Conservation (phyloP, 2,329 filamentous ascomycete species). For the Cordyceps sp. region DNA sequence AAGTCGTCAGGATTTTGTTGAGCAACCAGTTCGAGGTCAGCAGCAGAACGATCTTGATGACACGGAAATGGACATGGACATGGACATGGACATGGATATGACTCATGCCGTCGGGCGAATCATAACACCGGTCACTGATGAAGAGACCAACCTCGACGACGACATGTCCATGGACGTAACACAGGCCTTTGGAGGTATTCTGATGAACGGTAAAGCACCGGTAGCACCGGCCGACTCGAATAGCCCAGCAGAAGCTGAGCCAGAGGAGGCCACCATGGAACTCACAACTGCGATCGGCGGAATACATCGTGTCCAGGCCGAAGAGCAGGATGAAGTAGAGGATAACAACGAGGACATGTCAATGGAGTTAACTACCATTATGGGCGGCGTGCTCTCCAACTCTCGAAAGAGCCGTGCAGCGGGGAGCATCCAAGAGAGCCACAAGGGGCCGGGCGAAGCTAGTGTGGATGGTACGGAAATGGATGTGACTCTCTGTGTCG, state of each 20-base stretch:
- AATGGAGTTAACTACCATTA: conserved; percentile 59
- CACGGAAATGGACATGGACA: conserved; percentile 18
- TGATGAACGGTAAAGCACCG: conserved; percentile 24
- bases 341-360: conserved; percentile 57
- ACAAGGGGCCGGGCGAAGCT: conserved; percentile 8
- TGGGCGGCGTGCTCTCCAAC: conserved; percentile 35
- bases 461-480: conserved; percentile 16
- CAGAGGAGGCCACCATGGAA: conserved; percentile 50
- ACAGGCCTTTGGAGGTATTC: conserved; percentile 61
- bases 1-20: conserved; percentile 23
- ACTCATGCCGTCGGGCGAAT: conserved; percentile 40
- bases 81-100: conserved; percentile 32
- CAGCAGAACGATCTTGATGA: conserved; percentile 5
- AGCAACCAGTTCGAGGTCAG: conserved; percentile 11
- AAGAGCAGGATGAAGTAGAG: conserved; percentile 18
- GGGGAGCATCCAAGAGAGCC: not conserved
- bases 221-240: not conserved
- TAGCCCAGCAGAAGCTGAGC: conserved; percentile 11
- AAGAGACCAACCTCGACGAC: conserved; percentile 27
- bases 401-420: conserved; percentile 10
- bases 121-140: conserved; percentile 24
- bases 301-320: conserved; percentile 30
- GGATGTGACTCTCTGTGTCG: conserved; percentile 43
- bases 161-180: conserved; percentile 95
- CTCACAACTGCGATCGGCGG: conserved; percentile 64